Conservation (phyloP, 352 stramenopile genomes). For the Pythium insidiosum region DNA sequence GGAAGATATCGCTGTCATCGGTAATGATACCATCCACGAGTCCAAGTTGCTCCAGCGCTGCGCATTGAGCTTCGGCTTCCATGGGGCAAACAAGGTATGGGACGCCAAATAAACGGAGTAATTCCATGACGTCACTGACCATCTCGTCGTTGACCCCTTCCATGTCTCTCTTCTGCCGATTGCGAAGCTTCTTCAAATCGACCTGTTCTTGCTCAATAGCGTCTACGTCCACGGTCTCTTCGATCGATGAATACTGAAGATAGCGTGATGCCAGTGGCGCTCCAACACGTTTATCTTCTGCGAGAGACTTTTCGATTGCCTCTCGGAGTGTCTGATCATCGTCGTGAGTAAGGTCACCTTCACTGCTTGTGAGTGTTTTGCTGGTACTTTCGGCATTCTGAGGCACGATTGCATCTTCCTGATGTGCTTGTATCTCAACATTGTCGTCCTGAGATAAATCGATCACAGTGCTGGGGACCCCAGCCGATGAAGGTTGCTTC, state of each 20-base stretch:
- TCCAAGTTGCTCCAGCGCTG: slow-evolving; percentile 91
- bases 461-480: not conserved
- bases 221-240: slow-evolving; percentile 19
- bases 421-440: too few relatives aligned
- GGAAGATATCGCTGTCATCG: slow-evolving; percentile 94
- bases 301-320: slow-evolving; percentile 18
- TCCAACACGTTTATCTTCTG: too few relatives aligned
- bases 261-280: too few relatives aligned
- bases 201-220: slow-evolving; percentile 46
- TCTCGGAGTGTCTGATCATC: slow-evolving; percentile 11
- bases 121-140: slow-evolving; percentile 94
- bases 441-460: slow-evolving; percentile 7
- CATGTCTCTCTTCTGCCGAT: slow-evolving; percentile 82
- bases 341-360: not conserved
- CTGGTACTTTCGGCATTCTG: too few relatives aligned
- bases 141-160: slow-evolving; percentile 97
- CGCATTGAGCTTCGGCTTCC: slow-evolving; percentile 99
- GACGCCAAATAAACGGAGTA: slow-evolving; percentile 97
- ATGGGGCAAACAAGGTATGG: slow-evolving; percentile 98
- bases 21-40: slow-evolving; percentile 98
- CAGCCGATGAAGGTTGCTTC: too few relatives aligned
- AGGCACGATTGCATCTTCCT: too few relatives aligned
- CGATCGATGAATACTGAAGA: too few relatives aligned
- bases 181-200: slow-evolving; percentile 73
- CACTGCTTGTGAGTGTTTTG: not conserved